Conservation (phyloP, 768 basidiomycete genomes). For the Boletus rubropictus region DNA sequence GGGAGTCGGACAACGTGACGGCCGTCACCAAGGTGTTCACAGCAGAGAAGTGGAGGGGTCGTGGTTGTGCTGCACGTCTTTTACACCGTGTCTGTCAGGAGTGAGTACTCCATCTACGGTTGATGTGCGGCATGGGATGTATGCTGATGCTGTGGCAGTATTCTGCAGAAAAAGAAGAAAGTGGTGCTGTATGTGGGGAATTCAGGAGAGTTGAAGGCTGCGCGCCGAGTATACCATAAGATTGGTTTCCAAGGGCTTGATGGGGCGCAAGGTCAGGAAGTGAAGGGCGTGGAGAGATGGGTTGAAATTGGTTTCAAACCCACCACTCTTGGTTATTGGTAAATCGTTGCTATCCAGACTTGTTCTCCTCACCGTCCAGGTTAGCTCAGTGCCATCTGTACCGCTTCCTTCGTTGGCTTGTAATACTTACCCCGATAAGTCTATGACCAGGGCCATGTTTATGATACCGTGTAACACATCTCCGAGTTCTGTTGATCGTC, state of each 20-base stretch:
- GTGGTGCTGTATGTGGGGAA: conserved; percentile 58
- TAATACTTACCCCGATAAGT: not conserved
- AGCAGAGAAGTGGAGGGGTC: conserved; percentile 42
- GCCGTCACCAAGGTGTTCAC: conserved; percentile 75
- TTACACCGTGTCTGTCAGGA: conserved; percentile 51
- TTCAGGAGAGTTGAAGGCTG: conserved; percentile 11
- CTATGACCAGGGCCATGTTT: not conserved
- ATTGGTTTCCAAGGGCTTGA: conserved; percentile 21
- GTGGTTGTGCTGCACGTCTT: conserved; percentile 57
- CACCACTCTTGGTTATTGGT: conserved; percentile 19
- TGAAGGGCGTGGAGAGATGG: conserved; percentile 16
- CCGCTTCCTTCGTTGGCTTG: not conserved
- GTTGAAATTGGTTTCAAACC: conserved; percentile 14
- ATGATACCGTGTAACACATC: not conserved
- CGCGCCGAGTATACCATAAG: conserved; percentile 20
- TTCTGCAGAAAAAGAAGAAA: conserved; percentile 32
- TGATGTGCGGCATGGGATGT: not conserved
- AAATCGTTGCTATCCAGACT: not conserved
- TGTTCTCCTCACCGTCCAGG: not conserved
- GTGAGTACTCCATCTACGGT: conserved; percentile 36
- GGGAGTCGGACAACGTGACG: conserved; percentile 50
- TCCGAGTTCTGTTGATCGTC: not conserved
- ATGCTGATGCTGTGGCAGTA: conserved; percentile 16
- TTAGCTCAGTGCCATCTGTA: not conserved
- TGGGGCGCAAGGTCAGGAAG: not conserved